These are phyloP conservation scores for Pythium aphanidermatum DNA, from an alignment of 352 stramenopile genomes.

Conservation along the genomic window DNA sequence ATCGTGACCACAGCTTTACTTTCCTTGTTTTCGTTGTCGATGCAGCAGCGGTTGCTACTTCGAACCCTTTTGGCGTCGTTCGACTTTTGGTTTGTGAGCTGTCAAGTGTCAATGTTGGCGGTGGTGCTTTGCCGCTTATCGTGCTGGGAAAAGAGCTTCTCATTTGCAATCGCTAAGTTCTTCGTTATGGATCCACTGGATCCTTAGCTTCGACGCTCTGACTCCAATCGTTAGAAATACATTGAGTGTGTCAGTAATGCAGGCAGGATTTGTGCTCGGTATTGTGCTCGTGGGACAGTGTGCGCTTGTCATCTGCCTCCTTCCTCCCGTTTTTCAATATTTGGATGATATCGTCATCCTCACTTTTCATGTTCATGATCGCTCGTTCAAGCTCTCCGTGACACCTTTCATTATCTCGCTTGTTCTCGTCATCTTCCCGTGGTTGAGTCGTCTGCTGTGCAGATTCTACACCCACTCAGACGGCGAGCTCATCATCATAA, in stretches of 20 bases:
- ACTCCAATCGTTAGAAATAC: conserved; percentile 11
- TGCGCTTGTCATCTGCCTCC: background rate
- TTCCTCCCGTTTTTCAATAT: too few relatives aligned
- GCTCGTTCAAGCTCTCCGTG: background rate
- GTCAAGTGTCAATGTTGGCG: conserved; percentile 12
- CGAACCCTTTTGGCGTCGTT: conserved; percentile 16
- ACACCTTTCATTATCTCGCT: conserved; percentile 8
- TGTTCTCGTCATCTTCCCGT: conserved; percentile 7
- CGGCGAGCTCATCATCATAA: conserved; percentile 17
- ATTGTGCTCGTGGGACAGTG: conserved; percentile 6
- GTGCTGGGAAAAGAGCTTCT: conserved; percentile 11
- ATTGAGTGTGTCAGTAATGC: conserved; percentile 4
- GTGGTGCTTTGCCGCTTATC: conserved; percentile 19
- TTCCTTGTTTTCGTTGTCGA: background rate
- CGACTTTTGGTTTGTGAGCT: conserved; percentile 24
- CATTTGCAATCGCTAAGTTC: conserved; percentile 2
- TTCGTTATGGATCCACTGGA: conserved; percentile 23
- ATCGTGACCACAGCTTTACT: too few relatives aligned
- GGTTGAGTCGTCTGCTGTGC: conserved; percentile 2
- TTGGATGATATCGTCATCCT: too few relatives aligned
- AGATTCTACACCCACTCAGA: background rate
- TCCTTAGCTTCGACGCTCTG: conserved; percentile 11
- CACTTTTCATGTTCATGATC: conserved; percentile 10
- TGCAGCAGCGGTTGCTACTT: conserved; percentile 16
- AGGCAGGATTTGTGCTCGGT: conserved; percentile 1